Evolutionary conservation across 2,329 filamentous ascomycete species (phyloP).

Genomic region (Biscogniauxia mediterranea): DNA sequence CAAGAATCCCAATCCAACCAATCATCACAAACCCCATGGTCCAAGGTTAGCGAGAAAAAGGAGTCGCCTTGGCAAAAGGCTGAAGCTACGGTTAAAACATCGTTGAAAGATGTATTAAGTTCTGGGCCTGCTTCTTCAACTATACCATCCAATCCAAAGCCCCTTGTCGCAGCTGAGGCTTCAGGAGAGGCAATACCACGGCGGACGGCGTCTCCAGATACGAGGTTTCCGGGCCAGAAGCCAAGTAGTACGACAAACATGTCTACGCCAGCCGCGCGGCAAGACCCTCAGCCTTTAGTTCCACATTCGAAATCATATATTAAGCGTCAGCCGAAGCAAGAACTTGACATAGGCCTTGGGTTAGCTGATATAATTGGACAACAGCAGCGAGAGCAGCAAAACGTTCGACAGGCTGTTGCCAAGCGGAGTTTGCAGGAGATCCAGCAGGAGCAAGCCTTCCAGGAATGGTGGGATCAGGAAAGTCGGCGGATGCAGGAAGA

Average conservation of each 20-base stretch:
- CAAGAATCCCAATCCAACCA: conserved; percentile 34
- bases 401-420: conserved; percentile 77
- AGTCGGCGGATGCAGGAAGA: conserved; percentile 68
- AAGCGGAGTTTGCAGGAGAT: conserved; percentile 92
- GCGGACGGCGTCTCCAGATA: conserved; percentile 60
- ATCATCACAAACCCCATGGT: conserved; percentile 44
- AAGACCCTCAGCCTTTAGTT: conserved; percentile 41
- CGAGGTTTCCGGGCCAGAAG: conserved; percentile 59
- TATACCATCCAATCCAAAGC: conserved; percentile 37
- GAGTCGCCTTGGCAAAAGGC: conserved; percentile 67
- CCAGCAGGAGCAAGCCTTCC: conserved; percentile 93
- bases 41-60: conserved; percentile 40
- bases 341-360: conserved; percentile 66
- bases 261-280: conserved; percentile 30
- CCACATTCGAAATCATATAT: conserved; percentile 64
- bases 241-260: conserved; percentile 35
- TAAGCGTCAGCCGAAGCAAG: conserved; percentile 55
- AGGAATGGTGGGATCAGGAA: conserved; percentile 94
- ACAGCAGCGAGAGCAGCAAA: conserved; percentile 80
- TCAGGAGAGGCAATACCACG: conserved; percentile 39
- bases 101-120: conserved; percentile 48
- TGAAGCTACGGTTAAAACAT: conserved; percentile 45
- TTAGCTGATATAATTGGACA: conserved; percentile 87
- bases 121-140: conserved; percentile 31
- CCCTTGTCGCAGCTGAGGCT: conserved; percentile 42